phyloP scores from a whole-genome alignment of 1,284 basidiomycete species.

The Fomitopsis betulina region DNA sequence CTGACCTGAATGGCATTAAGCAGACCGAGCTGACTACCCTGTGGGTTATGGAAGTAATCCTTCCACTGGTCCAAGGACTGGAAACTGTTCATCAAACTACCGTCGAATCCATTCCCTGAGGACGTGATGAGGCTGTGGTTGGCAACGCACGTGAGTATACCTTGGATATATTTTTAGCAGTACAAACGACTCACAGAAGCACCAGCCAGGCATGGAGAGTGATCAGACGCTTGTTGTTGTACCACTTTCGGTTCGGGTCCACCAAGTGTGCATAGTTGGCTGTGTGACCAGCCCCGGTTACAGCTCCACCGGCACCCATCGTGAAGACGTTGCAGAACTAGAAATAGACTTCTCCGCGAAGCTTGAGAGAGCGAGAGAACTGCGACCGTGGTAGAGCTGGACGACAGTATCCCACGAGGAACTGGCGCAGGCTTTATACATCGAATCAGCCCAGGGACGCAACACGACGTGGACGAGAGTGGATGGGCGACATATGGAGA shows the following conservation, averaged over 20 bases:
- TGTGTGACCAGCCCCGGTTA: constrained; percentile 10
- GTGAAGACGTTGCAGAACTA: constrained; percentile 27
- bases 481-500: constrained; percentile 4
- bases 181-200: constrained; percentile 42
- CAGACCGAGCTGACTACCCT: constrained; percentile 57
- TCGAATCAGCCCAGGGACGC: constrained; percentile 4
- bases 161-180: not conserved
- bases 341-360: constrained; percentile 6
- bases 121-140: constrained; percentile 67
- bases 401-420: constrained; percentile 4
- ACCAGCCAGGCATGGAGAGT: constrained; percentile 63
- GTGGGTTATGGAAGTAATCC: constrained; percentile 50
- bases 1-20: constrained; percentile 73
- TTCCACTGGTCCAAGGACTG: constrained; percentile 63
- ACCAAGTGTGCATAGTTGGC: constrained; percentile 50
- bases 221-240: constrained; percentile 65
- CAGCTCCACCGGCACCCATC: constrained; percentile 43
- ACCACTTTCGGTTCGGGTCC: constrained; percentile 65
- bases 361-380: constrained; percentile 21
- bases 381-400: not conserved
- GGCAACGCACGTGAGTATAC: not conserved
- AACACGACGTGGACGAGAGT: not conserved
- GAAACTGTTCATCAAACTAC: constrained; percentile 74
- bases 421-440: constrained; percentile 24
- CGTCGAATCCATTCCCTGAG: constrained; percentile 74